phyloP scores from a whole-genome alignment of 2,329 filamentous ascomycete species.

The Fusarium pininemorale region DNA sequence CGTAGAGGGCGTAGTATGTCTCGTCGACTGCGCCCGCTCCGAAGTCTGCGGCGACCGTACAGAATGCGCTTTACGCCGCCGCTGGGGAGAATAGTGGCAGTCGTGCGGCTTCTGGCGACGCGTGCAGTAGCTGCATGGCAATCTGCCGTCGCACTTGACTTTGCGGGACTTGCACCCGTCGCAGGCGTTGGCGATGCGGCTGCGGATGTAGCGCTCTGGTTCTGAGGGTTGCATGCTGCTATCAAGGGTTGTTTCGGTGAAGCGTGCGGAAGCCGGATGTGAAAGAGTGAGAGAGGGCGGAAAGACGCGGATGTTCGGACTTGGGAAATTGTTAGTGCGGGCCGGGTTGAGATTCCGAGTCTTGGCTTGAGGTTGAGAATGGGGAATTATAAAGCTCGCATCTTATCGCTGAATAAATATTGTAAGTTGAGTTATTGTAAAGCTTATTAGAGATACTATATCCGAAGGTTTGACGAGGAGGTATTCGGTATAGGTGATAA shows the following conservation, averaged over 20 bases:
- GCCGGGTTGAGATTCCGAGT: slow-evolving; percentile 14
- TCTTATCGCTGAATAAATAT: no score
- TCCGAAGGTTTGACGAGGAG: not conserved
- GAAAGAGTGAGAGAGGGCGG: not conserved
- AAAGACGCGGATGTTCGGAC: slow-evolving; percentile 30
- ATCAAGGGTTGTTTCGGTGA: slow-evolving; percentile 1
- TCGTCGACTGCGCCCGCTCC: slow-evolving; percentile 16
- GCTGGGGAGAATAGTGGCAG: slow-evolving; percentile 60
- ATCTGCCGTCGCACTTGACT: slow-evolving; percentile 64
- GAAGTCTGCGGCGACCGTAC: slow-evolving; percentile 35
- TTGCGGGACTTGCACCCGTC: slow-evolving; percentile 64
- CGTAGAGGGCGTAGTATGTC: slow-evolving; percentile 30
- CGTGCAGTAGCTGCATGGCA: slow-evolving; percentile 62
- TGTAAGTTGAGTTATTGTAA: no score
- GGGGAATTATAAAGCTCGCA: no score
- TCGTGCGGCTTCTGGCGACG: slow-evolving; percentile 53
- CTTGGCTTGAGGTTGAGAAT: not conserved
- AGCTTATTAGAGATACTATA: no score
- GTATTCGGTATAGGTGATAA: not conserved
- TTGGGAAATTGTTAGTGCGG: slow-evolving; percentile 33
- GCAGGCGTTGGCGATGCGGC: slow-evolving; percentile 62
- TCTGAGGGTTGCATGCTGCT: slow-evolving; percentile 28
- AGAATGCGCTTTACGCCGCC: slow-evolving; percentile 46
- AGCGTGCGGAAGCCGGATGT: slow-evolving; percentile 28
- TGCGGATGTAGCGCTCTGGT: slow-evolving; percentile 47